Conservation (phyloP, 371 early-diverging fungal species). For the Mortierella polycephala region DNA sequence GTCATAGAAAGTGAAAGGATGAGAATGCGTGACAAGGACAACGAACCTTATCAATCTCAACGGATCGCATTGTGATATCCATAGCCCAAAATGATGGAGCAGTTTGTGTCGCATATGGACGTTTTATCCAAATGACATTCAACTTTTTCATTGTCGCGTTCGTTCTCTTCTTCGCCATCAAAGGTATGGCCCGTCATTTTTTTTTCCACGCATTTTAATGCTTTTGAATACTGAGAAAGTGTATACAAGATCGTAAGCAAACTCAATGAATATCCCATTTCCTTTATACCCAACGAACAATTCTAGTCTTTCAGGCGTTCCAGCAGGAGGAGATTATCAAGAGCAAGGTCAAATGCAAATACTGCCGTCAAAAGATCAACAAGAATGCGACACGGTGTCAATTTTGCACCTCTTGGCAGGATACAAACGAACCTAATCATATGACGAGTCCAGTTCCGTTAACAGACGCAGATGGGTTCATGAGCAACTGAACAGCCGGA, state of each 20-base stretch:
- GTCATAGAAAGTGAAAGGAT: too few species aligned
- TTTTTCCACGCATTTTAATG: background rate
- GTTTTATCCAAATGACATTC: conserved; percentile 38
- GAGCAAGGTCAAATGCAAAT: conserved; percentile 45
- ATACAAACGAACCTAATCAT: conserved; percentile 26
- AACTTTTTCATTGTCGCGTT: conserved; percentile 40
- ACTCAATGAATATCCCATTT: background rate
- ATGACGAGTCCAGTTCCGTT: conserved; percentile 11
- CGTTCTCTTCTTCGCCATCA: conserved; percentile 28
- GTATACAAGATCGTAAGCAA: background rate
- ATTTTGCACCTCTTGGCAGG: conserved; percentile 50
- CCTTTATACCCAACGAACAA: too few species aligned
- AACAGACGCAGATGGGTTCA: conserved; percentile 12
- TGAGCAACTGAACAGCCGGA: conserved; percentile 9
- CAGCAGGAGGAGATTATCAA: conserved; percentile 52
- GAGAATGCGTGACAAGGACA: background rate
- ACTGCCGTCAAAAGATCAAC: conserved; percentile 49
- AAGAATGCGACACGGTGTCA: conserved; percentile 46
- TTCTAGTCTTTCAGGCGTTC: conserved; percentile 39
- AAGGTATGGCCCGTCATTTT: conserved; percentile 3
- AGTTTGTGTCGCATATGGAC: conserved; percentile 42
- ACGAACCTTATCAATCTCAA: background rate
- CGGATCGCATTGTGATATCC: background rate
- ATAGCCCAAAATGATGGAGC: conserved; percentile 42
- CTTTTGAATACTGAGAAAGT: too few species aligned